Conservation (phyloP, 352 stramenopile species). For the Thalassiosira mediterranea region DNA sequence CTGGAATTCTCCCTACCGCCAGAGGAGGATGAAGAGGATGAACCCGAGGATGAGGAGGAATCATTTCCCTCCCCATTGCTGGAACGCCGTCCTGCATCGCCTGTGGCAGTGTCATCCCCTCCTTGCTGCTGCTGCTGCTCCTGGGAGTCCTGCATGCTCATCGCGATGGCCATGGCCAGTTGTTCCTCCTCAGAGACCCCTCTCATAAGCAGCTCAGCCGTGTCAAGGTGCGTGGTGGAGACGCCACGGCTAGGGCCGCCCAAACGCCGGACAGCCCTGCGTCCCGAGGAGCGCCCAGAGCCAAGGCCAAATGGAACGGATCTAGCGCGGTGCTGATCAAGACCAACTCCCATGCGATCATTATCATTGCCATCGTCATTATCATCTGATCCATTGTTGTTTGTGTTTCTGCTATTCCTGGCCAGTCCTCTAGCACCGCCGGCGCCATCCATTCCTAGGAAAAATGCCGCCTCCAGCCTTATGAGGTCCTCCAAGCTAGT, state of each 20-base stretch:
- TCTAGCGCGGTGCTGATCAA: neutral
- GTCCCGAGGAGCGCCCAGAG: neutral
- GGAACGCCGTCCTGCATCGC: neutral
- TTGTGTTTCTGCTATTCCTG: neutral
- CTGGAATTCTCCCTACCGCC: conserved; percentile 4
- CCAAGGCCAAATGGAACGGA: neutral
- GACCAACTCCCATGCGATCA: neutral
- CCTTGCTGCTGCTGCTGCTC: conserved; percentile 11
- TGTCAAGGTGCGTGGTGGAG: conserved; percentile 50
- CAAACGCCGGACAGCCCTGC: neutral
- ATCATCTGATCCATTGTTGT: neutral
- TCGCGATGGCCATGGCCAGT: conserved; percentile 79
- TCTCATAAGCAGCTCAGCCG: conserved; percentile 59
- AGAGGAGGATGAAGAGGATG: conserved; percentile 11
- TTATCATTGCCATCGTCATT: neutral
- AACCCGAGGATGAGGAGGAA: conserved; percentile 18
- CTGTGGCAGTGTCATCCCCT: conserved; percentile 2
- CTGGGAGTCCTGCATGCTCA: conserved; percentile 65
- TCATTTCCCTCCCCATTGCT: neutral
- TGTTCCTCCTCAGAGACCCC: conserved; percentile 80
- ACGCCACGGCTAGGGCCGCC: conserved; percentile 29
- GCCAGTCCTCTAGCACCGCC: conserved; percentile 2
- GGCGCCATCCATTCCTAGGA: conserved; percentile 56
- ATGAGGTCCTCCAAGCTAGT: conserved; percentile 68
- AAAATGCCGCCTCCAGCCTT: conserved; percentile 70